Evolutionary conservation across 345 rosid species (phyloP).

Genomic region (Psidium guajava): DNA sequence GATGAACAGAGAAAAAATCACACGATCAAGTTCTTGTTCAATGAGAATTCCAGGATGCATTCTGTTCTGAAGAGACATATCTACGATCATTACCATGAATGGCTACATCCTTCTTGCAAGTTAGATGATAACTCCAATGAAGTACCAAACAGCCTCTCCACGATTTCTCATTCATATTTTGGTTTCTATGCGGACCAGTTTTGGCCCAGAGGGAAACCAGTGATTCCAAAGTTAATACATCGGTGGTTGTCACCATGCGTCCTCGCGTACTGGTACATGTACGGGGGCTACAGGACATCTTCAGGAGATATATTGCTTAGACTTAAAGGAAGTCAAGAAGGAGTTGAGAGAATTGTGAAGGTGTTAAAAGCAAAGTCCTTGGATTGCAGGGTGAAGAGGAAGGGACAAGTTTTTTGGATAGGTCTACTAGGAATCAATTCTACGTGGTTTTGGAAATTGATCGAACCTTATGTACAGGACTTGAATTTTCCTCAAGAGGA

Average conservation of each 20-base stretch:
- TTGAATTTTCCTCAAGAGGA: slow-evolving; percentile 23
- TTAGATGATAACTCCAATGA: slow-evolving; percentile 13
- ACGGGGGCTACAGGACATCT: slow-evolving; percentile 49
- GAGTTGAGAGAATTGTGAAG: slow-evolving; percentile 45
- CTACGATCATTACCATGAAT: slow-evolving; percentile 52
- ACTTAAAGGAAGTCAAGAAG: slow-evolving; percentile 54
- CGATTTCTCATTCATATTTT: slow-evolving; percentile 46
- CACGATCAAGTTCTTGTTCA: slow-evolving; percentile 50
- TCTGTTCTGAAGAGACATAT: slow-evolving; percentile 45
- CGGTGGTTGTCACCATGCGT: slow-evolving; percentile 69
- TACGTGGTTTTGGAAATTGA: slow-evolving; percentile 50
- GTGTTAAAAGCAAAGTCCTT: slow-evolving; percentile 46
- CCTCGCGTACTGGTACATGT: slow-evolving; percentile 86
- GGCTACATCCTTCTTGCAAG: slow-evolving; percentile 57
- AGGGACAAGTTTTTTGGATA: slow-evolving; percentile 63
- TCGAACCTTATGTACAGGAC: slow-evolving; percentile 51
- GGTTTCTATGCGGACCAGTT: slow-evolving; percentile 72
- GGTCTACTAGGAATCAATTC: slow-evolving; percentile 67
- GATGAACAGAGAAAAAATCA: slow-evolving; percentile 48
- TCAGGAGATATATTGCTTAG: slow-evolving; percentile 55
- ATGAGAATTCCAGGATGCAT: slow-evolving; percentile 38
- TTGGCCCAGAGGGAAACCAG: slow-evolving; percentile 43
- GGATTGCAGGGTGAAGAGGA: slow-evolving; percentile 67
- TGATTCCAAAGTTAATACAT: slow-evolving; percentile 78
- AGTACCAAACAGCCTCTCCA: slow-evolving; percentile 33